These are phyloP conservation scores for Schizosaccharomyces cryophilus DNA, from an alignment of 805 yeast genomes.

Conservation along the genomic window DNA sequence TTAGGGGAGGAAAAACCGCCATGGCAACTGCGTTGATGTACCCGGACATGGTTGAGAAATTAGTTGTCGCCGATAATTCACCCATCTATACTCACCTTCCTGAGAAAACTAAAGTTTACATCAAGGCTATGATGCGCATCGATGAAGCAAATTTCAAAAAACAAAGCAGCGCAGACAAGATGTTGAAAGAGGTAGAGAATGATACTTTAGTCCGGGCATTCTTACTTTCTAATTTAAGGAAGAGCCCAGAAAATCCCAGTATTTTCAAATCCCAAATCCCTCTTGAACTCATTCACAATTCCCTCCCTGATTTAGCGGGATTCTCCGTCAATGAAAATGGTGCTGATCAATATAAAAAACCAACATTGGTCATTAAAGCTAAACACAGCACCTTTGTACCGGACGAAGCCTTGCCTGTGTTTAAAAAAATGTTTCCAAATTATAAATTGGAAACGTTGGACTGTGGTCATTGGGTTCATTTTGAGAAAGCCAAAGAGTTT, in stretches of 20 bases:
- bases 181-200: background rate
- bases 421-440: constrained; percentile 55
- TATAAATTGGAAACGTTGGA: constrained; percentile 53
- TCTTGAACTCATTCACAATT: constrained; percentile 36
- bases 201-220: constrained; percentile 34
- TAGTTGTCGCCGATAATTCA: constrained; percentile 72
- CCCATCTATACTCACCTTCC: constrained; percentile 44
- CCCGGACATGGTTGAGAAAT: constrained; percentile 35
- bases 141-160: constrained; percentile 12
- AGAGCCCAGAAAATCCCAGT: constrained; percentile 17
- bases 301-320: constrained; percentile 40
- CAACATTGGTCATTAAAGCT: constrained; percentile 61
- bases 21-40: constrained; percentile 57
- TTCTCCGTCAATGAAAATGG: constrained; percentile 44
- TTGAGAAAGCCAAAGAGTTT: constrained; percentile 59
- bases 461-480: constrained; percentile 60
- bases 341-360: constrained; percentile 35
- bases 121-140: constrained; percentile 35
- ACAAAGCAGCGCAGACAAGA: background rate
- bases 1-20: constrained; percentile 79
- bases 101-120: constrained; percentile 40
- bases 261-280: constrained; percentile 36
- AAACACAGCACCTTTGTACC: constrained; percentile 51
- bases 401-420: constrained; percentile 51
- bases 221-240: constrained; percentile 39